Base-by-base conservation (phyloP, 169 alveolate species). In the Eimeria mitis region DNA sequence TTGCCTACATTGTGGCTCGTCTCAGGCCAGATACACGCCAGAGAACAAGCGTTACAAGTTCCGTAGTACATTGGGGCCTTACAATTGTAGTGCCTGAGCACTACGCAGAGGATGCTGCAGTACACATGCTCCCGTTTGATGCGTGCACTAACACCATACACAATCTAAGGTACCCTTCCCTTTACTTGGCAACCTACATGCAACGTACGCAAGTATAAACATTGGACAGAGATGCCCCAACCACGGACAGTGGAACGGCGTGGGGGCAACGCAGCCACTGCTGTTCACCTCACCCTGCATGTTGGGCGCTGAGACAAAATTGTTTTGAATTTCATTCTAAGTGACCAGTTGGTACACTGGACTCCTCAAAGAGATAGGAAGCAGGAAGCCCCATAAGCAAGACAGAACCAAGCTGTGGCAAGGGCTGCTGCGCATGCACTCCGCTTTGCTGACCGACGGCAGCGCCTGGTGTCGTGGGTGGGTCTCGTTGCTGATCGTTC, bases 391-490 rank as follows among this genome's bases (percentile, higher is more conserved):
- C 68, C 68, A 31, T 47, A 2, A 28, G 25, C 7, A 47, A 47
- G 89, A 47, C 44, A 79, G 47, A 79, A 37, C 28, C 5, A 34
- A 47, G 70, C 28, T 49, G 68, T 2, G 47, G 68, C 31, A 23
- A 70, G 42, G 89, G 89, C 89, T 49, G 89, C 70, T 79, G 70
- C 70, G 89, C 89, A 79, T 79, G 89, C 89, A 79, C 89, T n/a
- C 49, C 49, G 89, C 89, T 79, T 19, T 49, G n/a, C 61, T 47
- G 47, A n/a, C 68, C 25, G 68, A 79, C 89, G 61, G 89, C 89
- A n/a, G 68, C 89, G 61, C 52, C 68, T 11, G 70, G 89, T 47
- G 89, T 47, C 37, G 68, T 25, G 52, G 89, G 89, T 52, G 70
- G 89, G 42, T 79, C 70, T 47, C 65, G 52, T n/a, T 79, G 47